Evolutionary conservation across 2,329 filamentous ascomycete genomes (phyloP).

Genomic region (Fusarium floridanum): DNA sequence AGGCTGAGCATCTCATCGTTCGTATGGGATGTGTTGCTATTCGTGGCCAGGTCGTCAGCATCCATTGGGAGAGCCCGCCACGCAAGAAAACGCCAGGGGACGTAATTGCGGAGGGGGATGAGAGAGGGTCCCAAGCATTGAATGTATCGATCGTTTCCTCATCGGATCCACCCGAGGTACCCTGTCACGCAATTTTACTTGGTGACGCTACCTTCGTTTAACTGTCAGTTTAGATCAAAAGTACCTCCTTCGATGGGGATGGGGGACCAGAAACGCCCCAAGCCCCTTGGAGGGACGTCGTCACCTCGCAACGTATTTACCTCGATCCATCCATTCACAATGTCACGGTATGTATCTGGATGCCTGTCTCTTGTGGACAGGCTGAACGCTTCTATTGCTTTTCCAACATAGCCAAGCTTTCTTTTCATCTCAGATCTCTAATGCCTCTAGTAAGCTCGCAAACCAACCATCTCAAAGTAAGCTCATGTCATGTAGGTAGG

Average conservation of each 20-base stretch:
- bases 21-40: conserved; percentile 30
- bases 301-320: conserved; percentile 39
- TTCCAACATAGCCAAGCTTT: neutral
- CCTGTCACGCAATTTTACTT: conserved; percentile 2
- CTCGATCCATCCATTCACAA: conserved; percentile 33
- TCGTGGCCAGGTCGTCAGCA: conserved; percentile 25
- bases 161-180: conserved; percentile 18
- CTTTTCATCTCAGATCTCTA: neutral
- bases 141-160: conserved; percentile 12
- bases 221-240: conserved; percentile 8
- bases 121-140: conserved; percentile 2
- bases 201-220: conserved; percentile 9
- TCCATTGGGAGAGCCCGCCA: conserved; percentile 7
- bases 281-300: conserved; percentile 39
- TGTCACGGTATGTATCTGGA: conserved; percentile 46
- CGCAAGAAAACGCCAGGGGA: conserved; percentile 19
- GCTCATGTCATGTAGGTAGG: neutral
- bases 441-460: neutral
- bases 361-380: conserved; percentile 62
- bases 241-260: conserved; percentile 17
- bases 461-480: conserved; percentile 1
- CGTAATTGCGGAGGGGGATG: conserved; percentile 8
- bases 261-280: conserved; percentile 16
- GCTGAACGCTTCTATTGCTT: conserved; percentile 38
- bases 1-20: conserved; percentile 25